Evolutionary conservation across 129 eudicot species (phyloP), one percentile per base, ranked within the genome.

Genomic region (Cynara cardunculus): DNA sequence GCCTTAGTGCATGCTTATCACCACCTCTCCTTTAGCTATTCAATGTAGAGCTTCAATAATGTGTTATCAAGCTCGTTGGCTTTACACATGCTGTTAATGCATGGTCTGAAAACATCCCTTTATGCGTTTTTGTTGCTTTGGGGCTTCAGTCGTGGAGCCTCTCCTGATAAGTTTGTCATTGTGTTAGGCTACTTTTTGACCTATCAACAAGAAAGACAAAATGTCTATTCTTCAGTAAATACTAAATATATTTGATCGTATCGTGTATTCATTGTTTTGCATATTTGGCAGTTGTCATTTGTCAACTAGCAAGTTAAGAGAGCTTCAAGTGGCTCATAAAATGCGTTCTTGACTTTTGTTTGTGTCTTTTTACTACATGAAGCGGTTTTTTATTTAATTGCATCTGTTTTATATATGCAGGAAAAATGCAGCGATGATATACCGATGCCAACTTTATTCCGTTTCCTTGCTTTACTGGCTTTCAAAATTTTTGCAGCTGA

Each of bases 401-500:
- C 32, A 72, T 72, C 34, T 75, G 56, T 56, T 76, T 72, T 81
- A 79, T 34, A 30, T 67, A 26, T 77, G 84, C 87, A 94, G 97
- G 97, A 88, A 83, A 85, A 77, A 85, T 81, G 92, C 46, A 85
- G 35, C 64, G 95, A 90, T 76, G 97, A 95, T 66, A 69, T 89
- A 80, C 99, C 99, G 1, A 95, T 95, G 99, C 97, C 99, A 49
- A 92, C 95, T 69, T 88, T 90, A 76, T 95, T 92, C 68, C 97
- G 97, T 56, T 95, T 95, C 86, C 92, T 95, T 73, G 97, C 99
- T 12, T 82, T 95, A 88, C 97, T 95, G 81, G 99, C 93, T 85
- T 95, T 95, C 89, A 95, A 95, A 82, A 88, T 88, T 68, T 95
- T 95, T 85, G 88, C 94, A 71, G 91, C 87, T 76, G 99, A 95